Evolutionary conservation across 495 filamentous ascomycete species (phyloP).

Genomic region (Talaromyces liani): DNA sequence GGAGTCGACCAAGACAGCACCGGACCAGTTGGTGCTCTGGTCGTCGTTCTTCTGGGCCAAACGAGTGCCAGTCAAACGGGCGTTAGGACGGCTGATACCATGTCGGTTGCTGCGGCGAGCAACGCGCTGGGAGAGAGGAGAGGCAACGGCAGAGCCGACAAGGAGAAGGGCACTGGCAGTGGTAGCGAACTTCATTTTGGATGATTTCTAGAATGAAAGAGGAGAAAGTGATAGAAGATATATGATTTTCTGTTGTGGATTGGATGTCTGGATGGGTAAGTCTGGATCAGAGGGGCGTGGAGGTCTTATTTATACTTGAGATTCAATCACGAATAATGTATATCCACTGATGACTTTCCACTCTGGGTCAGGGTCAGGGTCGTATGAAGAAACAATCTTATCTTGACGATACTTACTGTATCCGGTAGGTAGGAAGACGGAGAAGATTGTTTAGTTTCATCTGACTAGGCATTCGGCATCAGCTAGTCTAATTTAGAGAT

Average conservation of each 20-base stretch:
- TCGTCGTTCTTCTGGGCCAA: background rate
- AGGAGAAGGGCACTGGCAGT: conserved; percentile 8
- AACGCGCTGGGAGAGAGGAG: conserved; percentile 3
- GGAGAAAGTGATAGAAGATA: background rate
- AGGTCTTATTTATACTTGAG: background rate
- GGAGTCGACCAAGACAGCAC: conserved; percentile 41
- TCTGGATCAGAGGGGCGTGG: background rate
- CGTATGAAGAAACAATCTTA: background rate
- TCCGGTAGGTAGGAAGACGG: background rate
- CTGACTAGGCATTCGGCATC: background rate
- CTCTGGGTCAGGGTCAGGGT: background rate
- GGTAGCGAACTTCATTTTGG: conserved; percentile 7
- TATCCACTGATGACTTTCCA: background rate
- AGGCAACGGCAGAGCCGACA: conserved; percentile 7
- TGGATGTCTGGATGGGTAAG: background rate
- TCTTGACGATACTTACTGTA: conserved; percentile 2
- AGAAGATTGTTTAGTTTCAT: background rate
- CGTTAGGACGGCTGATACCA: conserved; percentile 6
- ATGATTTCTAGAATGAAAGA: background rate
- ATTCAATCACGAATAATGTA: background rate
- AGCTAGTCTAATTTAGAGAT: background rate
- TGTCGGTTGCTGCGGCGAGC: conserved; percentile 4
- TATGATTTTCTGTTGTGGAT: background rate
- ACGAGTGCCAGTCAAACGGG: background rate
- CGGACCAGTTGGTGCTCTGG: conserved; percentile 44